Conservation (phyloP, 2,329 filamentous ascomycete species). For the Drechmeria coniospora region DNA sequence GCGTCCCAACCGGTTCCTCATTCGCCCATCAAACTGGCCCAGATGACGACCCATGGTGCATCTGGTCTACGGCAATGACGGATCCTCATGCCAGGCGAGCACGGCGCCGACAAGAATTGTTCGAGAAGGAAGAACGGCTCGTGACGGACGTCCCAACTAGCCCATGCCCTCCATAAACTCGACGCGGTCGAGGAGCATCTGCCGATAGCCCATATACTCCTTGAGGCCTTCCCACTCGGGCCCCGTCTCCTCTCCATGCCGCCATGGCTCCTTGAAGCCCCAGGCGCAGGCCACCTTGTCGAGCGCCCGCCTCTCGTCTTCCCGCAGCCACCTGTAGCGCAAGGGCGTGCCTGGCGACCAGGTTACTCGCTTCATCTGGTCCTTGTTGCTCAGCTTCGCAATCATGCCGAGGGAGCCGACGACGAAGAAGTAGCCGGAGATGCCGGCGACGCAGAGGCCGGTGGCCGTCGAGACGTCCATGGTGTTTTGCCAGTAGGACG, state of each 20-base stretch:
- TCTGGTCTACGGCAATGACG: too few species aligned
- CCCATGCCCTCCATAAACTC: conserved; percentile 87
- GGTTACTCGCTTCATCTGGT: conserved; percentile 87
- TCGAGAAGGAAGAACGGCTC: too few species aligned
- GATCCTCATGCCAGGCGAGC: too few species aligned
- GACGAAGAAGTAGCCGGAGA: conserved; percentile 69
- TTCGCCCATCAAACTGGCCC: too few species aligned
- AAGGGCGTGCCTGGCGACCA: conserved; percentile 76
- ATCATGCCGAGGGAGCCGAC: conserved; percentile 72
- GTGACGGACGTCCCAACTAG: too few species aligned
- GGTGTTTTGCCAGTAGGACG: conserved; percentile 37
- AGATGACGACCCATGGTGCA: too few species aligned
- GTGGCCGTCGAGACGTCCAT: conserved; percentile 66
- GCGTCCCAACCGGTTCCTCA: too few species aligned
- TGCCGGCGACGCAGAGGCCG: conserved; percentile 61
- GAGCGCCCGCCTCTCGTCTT: conserved; percentile 77
- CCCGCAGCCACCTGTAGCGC: conserved; percentile 68
- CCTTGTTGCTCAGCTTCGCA: conserved; percentile 73
- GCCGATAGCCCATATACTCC: conserved; percentile 67
- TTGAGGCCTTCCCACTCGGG: conserved; percentile 75
- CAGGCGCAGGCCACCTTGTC: conserved; percentile 79
- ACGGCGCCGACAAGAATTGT: too few species aligned
- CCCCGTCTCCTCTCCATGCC: conserved; percentile 80
- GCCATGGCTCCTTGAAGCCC: conserved; percentile 72
- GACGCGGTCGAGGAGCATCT: conserved; percentile 81